A percentile compares a stretch with the other conserved stretches of the same genome.
Evolutionary conservation across 108 stramenopile species (phyloP).

Genomic region (Aureococcus anophagefferens): DNA sequence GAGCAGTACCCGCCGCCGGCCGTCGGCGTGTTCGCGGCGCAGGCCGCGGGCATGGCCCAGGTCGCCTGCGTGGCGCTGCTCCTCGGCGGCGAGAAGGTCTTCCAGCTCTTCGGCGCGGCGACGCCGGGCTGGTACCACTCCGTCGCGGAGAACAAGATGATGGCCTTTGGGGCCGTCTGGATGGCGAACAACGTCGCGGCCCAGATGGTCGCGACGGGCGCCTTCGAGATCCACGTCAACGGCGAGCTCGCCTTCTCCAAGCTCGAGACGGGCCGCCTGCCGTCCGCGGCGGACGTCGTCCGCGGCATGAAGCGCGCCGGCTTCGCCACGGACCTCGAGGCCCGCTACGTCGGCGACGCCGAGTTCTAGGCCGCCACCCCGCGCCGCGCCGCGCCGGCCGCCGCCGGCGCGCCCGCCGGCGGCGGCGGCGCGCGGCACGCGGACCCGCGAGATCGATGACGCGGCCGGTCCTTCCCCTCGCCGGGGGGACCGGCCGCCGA

Average conservation of each 20-base stretch:
- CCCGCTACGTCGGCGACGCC: background rate
- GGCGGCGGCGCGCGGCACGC: too few species aligned
- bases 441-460: too few species aligned
- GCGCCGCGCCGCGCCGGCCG: too few species aligned
- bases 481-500: too few species aligned
- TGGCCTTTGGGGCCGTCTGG: constrained; percentile 44
- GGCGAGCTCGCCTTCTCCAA: constrained; percentile 48
- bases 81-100: constrained; percentile 43
- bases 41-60: constrained; percentile 38
- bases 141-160: constrained; percentile 46
- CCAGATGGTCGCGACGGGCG: constrained; percentile 47
- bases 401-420: too few species aligned
- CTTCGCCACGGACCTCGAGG: background rate
- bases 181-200: constrained; percentile 48
- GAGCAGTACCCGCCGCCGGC: constrained; percentile 59
- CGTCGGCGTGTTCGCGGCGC: constrained; percentile 26
- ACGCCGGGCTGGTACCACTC: constrained; percentile 30
- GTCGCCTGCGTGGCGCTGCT: constrained; percentile 33
- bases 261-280: constrained; percentile 49
- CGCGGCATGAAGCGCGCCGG: background rate
- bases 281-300: constrained; percentile 33
- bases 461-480: too few species aligned
- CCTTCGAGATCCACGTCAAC: constrained; percentile 66
- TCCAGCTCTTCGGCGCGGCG: constrained; percentile 23
- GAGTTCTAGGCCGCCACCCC: too few species aligned